Evolutionary conservation across 1,284 basidiomycete species (phyloP).

Genomic region (Ceratobasidium theobromae): DNA sequence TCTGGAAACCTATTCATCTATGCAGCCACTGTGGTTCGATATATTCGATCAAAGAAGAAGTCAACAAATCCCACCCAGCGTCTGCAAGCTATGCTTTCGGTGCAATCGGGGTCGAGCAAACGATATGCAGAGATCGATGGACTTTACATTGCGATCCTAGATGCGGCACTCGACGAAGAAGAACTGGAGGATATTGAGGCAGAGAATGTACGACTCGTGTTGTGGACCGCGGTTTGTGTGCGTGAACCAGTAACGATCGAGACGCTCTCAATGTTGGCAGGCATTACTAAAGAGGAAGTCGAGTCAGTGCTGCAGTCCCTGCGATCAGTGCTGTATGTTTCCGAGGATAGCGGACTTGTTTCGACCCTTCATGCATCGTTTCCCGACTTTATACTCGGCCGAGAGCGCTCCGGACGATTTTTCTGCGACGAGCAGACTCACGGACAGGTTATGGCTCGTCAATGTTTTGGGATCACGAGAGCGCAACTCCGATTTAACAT

Average conservation of each 20-base stretch:
- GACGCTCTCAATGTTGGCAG: background rate
- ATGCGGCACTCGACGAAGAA: background rate
- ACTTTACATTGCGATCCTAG: background rate
- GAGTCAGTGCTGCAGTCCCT: background rate
- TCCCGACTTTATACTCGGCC: background rate
- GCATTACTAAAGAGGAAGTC: background rate
- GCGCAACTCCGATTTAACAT: slow-evolving; percentile 4
- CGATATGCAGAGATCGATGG: slow-evolving; percentile 3
- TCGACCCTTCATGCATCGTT: background rate
- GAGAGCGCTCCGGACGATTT: background rate
- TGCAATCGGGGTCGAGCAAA: background rate
- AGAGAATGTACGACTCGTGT: background rate
- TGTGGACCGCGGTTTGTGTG: background rate
- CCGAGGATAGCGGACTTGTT: slow-evolving; percentile 86
- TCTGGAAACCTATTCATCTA: background rate
- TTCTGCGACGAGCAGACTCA: background rate
- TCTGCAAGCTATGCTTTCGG: background rate
- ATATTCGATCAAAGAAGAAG: background rate
- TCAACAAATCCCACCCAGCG: background rate
- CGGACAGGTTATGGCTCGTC: background rate
- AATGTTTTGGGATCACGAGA: background rate
- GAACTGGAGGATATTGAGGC: background rate
- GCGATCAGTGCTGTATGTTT: slow-evolving; percentile 63
- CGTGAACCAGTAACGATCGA: background rate
- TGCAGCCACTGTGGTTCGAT: background rate